Conservation (phyloP, 2,329 filamentous ascomycete species). For the Rhinocladiella mackenziei region DNA sequence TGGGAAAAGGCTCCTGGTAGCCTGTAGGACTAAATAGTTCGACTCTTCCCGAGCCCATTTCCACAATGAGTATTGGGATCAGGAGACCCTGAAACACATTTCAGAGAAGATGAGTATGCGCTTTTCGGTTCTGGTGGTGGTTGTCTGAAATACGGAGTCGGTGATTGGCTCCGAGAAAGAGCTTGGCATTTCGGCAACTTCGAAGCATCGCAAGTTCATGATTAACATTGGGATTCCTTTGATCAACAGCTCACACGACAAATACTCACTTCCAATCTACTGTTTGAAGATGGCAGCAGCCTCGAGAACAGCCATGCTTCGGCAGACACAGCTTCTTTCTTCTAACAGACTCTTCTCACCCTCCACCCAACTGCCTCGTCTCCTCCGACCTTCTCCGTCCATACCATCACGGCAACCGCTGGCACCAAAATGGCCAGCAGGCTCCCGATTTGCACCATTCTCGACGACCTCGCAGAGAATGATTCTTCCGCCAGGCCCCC, state of each 20-base stretch:
- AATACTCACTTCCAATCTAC: conserved; percentile 3
- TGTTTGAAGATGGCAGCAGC: conserved; percentile 22
- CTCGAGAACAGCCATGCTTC: conserved; percentile 23
- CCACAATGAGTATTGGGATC: no score
- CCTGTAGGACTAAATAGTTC: no score
- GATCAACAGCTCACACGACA: no score
- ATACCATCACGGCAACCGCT: conserved; percentile 11
- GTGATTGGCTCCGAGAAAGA: conserved; percentile 11
- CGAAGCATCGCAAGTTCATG: conserved; percentile 6
- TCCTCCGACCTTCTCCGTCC: conserved; percentile 22
- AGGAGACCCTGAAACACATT: no score
- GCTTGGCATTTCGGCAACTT: conserved; percentile 9
- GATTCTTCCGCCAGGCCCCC: conserved; percentile 79
- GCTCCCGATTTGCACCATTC: conserved; percentile 66
- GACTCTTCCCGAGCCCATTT: no score
- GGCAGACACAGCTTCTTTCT: conserved; percentile 22
- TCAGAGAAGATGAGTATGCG: no score
- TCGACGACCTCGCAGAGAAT: conserved; percentile 73
- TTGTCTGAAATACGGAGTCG: conserved; percentile 8
- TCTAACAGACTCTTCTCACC: conserved; percentile 18
- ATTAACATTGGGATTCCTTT: no score
- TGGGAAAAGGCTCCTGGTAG: no score
- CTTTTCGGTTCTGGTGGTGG: not conserved
- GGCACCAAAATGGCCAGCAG: conserved; percentile 12
- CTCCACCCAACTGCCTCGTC: conserved; percentile 21